Evolutionary conservation across 2,329 filamentous ascomycete species (phyloP), one percentile per base, ranked within the genome.

Genomic region (Cordyceps fumosorosea): DNA sequence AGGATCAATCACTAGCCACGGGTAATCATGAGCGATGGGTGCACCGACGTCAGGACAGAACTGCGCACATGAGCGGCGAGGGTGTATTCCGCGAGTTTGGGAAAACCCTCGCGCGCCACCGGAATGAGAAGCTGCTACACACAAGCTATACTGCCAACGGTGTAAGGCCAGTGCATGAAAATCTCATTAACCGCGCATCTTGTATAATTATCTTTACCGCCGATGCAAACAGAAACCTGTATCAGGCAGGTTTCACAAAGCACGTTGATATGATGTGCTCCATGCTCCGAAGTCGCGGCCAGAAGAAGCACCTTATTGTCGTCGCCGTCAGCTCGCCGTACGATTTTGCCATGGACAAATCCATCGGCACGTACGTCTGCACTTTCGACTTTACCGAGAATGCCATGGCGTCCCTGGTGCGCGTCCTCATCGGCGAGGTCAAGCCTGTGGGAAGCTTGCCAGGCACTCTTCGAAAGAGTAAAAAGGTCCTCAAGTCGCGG

Each of bases 351-450:
- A 92, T 93, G 84, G 93, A 98, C 70, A 89, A 89, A 66, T 87
- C 87, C 0, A 93, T 98, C 47, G 90, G 90, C 6, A 96, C 93
- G 1, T 97, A 97, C 69, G 83, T 98, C 47, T 97, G 93, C 78
- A 96, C 93, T 0, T 97, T 96, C 73, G 93, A 97, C 76, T 97
- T 96, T 70, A 97, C 93, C 0, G 93, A 97, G 69, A 93, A 90
- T 8, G 92, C 93, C 20, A 85, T 97, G 77, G 87, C 89, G 64
- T 90, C 92, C 1, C 78, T 96, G 5, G 91, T 96, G 20, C 87
- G 91, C 63, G 89, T 91, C 0, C 77, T 97, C 0, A 93, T 93
- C 68, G 93, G 93, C 11, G 90, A 96, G 64, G 81, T 83, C 60
- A 74, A 77, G 11, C 84, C 85, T 0, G 78, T 78, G 34, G 85